A percentile compares a stretch with the other conserved stretches of the same genome.
These are phyloP conservation scores for Pyricularia grisea DNA, from an alignment of 2,329 filamentous ascomycete species.

Conservation along the genomic window DNA sequence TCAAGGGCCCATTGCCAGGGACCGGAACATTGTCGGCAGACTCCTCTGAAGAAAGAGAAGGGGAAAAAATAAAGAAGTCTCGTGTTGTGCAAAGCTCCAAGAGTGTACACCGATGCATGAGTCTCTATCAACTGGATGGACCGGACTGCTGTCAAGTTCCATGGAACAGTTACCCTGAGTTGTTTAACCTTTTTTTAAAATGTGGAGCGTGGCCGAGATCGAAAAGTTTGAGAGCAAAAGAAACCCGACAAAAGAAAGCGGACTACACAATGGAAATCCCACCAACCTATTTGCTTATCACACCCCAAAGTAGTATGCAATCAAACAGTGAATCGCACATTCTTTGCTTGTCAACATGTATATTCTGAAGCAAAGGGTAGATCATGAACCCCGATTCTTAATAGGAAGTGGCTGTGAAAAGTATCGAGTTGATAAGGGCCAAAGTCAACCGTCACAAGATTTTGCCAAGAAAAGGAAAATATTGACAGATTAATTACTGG, in stretches of 20 bases:
- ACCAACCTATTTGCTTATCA: neutral
- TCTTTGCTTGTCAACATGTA: neutral
- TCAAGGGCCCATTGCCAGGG: constrained; percentile 30
- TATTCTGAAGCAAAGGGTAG: neutral
- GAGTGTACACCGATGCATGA: neutral
- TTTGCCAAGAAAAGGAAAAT: neutral
- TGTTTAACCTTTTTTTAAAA: neutral
- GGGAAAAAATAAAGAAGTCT: neutral
- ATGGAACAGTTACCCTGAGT: neutral
- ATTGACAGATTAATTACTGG: neutral
- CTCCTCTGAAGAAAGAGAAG: neutral
- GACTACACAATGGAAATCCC: neutral
- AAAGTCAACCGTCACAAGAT: neutral
- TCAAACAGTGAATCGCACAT: neutral
- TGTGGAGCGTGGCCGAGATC: neutral
- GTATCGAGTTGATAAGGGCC: neutral
- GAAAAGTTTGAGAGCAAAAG: neutral
- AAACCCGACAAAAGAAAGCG: neutral
- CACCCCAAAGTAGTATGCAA: neutral
- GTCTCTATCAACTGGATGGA: neutral
- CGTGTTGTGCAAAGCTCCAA: neutral
- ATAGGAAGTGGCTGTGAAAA: neutral
- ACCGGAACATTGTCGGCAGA: constrained; percentile 13
- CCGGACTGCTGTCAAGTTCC: neutral
- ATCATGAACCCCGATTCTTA: neutral